phyloP scores from a whole-genome alignment of 129 eudicot genomes.

The Glebionis coronaria region DNA sequence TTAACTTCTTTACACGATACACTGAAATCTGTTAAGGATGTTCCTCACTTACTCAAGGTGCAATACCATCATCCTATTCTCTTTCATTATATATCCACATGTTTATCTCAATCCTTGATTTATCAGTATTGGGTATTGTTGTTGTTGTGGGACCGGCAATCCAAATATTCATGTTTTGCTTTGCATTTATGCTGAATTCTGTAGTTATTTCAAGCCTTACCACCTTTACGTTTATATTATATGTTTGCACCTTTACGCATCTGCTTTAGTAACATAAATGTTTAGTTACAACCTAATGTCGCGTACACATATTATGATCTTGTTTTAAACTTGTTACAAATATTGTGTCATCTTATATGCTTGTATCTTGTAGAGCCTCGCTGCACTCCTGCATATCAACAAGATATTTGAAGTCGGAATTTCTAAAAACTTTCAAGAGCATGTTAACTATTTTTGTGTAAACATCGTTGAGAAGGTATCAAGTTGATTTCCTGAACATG shows the following conservation, averaged over 20 bases:
- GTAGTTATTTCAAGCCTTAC: neutral
- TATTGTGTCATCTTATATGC: neutral
- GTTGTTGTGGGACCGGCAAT: neutral
- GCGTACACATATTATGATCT: slow-evolving; percentile 18
- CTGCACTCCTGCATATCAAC: slow-evolving; percentile 69
- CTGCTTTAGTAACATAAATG: slow-evolving; percentile 20
- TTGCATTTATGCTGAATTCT: slow-evolving; percentile 15
- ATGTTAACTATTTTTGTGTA: slow-evolving; percentile 9
- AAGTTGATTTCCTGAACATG: neutral
- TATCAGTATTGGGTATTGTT: neutral
- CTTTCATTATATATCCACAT: slow-evolving; percentile 2
- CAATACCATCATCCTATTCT: slow-evolving; percentile 20
- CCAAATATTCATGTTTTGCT: slow-evolving; percentile 8
- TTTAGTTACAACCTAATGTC: slow-evolving; percentile 2
- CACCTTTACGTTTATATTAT: neutral
- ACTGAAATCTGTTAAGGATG: slow-evolving; percentile 85
- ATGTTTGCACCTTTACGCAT: slow-evolving; percentile 8
- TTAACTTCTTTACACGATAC: slow-evolving; percentile 78
- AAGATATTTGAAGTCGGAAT: slow-evolving; percentile 14
- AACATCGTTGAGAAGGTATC: slow-evolving; percentile 11
- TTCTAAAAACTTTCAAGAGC: slow-evolving; percentile 15
- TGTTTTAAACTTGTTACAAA: slow-evolving; percentile 8
- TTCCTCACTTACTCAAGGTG: slow-evolving; percentile 88
- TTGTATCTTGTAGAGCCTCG: slow-evolving; percentile 52
- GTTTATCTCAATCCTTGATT: slow-evolving; percentile 1